Evolutionary conservation across 202 grass and related monocot genomes (phyloP).

Genomic region (Zoysia matrella): DNA sequence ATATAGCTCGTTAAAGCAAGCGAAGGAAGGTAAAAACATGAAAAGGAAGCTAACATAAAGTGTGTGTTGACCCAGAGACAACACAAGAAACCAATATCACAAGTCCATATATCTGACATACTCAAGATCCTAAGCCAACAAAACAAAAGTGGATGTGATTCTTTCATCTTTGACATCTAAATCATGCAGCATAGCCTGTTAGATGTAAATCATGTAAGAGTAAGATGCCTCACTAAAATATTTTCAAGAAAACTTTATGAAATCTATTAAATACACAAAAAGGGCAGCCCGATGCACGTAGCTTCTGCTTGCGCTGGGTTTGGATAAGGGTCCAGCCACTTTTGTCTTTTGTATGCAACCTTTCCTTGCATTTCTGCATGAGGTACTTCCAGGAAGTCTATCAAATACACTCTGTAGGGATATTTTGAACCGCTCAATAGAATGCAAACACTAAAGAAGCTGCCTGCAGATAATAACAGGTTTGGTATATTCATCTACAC

Average conservation of each 20-base stretch:
- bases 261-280: background rate
- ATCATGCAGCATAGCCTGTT: background rate
- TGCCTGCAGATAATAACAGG: background rate
- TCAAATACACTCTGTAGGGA: background rate
- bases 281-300: no score
- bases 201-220: background rate
- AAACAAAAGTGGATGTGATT: background rate
- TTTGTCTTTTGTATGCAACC: no score
- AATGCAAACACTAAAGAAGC: conserved; percentile 6
- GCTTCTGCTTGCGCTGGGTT: no score
- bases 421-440: background rate
- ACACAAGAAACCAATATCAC: background rate
- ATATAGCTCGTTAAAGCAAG: background rate
- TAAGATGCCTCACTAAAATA: background rate
- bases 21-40: background rate
- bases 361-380: no score
- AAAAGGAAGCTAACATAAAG: background rate
- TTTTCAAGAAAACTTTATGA: background rate
- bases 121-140: background rate
- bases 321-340: no score
- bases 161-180: background rate
- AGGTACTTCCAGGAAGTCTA: no score
- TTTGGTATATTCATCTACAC: background rate
- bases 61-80: background rate
- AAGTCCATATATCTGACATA: background rate